Conservation (phyloP, 306 rosid genomes). For the Quercus robur region DNA sequence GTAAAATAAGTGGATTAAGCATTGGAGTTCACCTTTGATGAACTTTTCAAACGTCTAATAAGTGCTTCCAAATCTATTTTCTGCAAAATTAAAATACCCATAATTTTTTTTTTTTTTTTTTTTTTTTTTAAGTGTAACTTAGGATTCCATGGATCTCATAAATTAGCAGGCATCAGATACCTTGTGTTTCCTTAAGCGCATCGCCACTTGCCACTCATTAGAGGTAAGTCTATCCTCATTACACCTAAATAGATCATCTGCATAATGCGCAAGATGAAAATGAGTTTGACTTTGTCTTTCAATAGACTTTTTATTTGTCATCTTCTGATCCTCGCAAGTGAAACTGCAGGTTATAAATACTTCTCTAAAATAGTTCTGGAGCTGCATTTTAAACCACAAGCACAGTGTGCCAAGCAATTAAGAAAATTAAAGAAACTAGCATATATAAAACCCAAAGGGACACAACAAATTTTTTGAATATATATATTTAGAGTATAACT, state of each 20-base stretch:
- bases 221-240: conserved; percentile 85
- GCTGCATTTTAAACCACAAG: too few species aligned
- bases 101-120: too few species aligned
- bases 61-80: conserved; percentile 82
- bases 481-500: too few species aligned
- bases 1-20: neutral
- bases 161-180: conserved; percentile 28
- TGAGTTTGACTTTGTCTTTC: conserved; percentile 66
- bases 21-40: conserved; percentile 54
- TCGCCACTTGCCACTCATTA: conserved; percentile 90
- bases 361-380: too few species aligned
- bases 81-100: conserved; percentile 41
- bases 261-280: conserved; percentile 90
- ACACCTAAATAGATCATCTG: conserved; percentile 84
- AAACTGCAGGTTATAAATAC: too few species aligned
- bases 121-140: neutral
- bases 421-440: too few species aligned
- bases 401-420: too few species aligned
- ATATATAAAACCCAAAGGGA: too few species aligned
- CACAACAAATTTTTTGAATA: too few species aligned
- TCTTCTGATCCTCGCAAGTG: too few species aligned
- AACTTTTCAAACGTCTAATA: conserved; percentile 56
- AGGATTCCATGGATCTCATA: neutral
- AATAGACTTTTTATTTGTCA: conserved; percentile 21
- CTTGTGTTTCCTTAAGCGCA: conserved; percentile 86